Conservation (phyloP, 208 protist species). For the Vickermania ingenoplastis region DNA sequence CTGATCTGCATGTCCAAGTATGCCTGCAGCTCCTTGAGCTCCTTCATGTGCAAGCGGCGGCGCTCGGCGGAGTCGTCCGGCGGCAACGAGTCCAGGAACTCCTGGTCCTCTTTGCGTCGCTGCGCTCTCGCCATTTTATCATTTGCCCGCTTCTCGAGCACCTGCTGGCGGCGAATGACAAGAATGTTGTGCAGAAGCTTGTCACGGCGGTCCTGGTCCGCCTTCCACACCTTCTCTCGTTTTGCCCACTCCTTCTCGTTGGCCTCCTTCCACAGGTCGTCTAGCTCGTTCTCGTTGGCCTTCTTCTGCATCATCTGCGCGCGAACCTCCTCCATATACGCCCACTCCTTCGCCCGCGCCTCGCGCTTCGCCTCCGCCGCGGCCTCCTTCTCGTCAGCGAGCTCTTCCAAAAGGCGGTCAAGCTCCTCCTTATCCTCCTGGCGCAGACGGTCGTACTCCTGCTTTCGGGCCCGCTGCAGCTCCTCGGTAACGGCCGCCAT, state of each 20-base stretch:
- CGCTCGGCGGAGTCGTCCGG: slow-evolving; percentile 37
- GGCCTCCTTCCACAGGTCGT: slow-evolving; percentile 74
- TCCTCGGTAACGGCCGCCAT: slow-evolving; percentile 66
- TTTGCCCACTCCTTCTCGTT: slow-evolving; percentile 74
- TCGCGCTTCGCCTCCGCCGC: slow-evolving; percentile 26
- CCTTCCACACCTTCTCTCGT: slow-evolving; percentile 62
- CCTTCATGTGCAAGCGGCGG: slow-evolving; percentile 16
- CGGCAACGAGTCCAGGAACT: slow-evolving; percentile 28
- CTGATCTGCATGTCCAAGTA: slow-evolving; percentile 62
- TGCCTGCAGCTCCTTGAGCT: slow-evolving; percentile 56
- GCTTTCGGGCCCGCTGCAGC: slow-evolving; percentile 45
- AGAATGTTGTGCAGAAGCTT: slow-evolving; percentile 57
- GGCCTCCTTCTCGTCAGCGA: slow-evolving; percentile 39
- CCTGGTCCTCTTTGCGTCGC: slow-evolving; percentile 31
- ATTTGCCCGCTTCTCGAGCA: slow-evolving; percentile 54
- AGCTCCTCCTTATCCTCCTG: slow-evolving; percentile 60
- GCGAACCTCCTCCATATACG: slow-evolving; percentile 41
- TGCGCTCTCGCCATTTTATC: slow-evolving; percentile 22
- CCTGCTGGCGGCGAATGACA: slow-evolving; percentile 65
- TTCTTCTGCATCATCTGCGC: slow-evolving; percentile 39
- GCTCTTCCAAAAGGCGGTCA: slow-evolving; percentile 40
- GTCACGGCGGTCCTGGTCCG: slow-evolving; percentile 51
- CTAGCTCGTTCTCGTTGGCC: slow-evolving; percentile 36
- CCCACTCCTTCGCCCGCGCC: slow-evolving; percentile 15
- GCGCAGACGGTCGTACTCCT: slow-evolving; percentile 63